Evolutionary conservation across 495 filamentous ascomycete genomes (phyloP).

Genomic region (Astrocystis sublimbata): DNA sequence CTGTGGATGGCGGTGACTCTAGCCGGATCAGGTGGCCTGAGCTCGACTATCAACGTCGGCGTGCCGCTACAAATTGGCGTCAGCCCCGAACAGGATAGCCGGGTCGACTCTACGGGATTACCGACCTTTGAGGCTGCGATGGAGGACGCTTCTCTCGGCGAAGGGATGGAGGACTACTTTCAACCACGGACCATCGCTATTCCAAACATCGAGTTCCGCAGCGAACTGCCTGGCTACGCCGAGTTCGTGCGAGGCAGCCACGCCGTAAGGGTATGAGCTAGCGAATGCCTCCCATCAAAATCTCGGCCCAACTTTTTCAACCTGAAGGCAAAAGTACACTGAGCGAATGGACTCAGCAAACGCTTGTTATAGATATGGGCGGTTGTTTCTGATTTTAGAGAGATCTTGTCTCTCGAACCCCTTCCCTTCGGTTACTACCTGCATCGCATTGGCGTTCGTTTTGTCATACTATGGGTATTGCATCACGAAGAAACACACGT

Average conservation of each 20-base stretch:
- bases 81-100: constrained; percentile 24
- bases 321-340: too few relatives aligned
- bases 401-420: background rate
- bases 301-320: too few relatives aligned
- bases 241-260: constrained; percentile 19
- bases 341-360: background rate
- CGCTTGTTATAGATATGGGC: background rate
- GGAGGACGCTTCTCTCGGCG: constrained; percentile 27
- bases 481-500: background rate
- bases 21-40: constrained; percentile 56
- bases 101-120: constrained; percentile 21
- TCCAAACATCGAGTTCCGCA: constrained; percentile 28
- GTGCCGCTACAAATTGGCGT: constrained; percentile 76
- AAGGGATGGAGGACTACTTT: constrained; percentile 51
- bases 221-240: constrained; percentile 39
- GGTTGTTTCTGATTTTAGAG: background rate
- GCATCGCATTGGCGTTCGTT: background rate
- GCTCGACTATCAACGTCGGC: constrained; percentile 60
- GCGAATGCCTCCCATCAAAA: too few relatives aligned
- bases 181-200: constrained; percentile 46
- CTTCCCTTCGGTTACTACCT: background rate
- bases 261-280: background rate
- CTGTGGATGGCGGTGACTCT: constrained; percentile 68
- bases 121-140: constrained; percentile 41
- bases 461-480: background rate